Evolutionary conservation across 1,139 yeast species (phyloP).

Genomic region (Lodderomyces margitis): DNA sequence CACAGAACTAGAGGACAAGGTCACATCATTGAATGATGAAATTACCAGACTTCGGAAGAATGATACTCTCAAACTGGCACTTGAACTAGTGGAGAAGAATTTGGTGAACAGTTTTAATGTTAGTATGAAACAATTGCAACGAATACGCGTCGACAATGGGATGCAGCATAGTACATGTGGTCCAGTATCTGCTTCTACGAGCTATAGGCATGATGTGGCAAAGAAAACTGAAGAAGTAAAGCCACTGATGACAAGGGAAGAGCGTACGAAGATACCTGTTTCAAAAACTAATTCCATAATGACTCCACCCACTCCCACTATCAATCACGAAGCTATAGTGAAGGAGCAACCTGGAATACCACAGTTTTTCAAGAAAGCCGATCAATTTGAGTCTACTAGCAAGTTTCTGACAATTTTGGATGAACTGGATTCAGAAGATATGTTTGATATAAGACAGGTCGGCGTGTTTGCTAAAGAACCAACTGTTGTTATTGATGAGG

Average conservation of each 20-base stretch:
- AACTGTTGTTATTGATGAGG: not conserved
- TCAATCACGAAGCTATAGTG: not conserved
- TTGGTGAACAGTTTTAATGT: constrained; percentile 45
- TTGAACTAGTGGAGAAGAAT: constrained; percentile 17
- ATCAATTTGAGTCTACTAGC: not conserved
- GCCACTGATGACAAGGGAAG: not conserved
- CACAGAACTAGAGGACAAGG: constrained; percentile 48
- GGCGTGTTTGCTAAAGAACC: constrained; percentile 1
- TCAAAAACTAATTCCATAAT: not conserved
- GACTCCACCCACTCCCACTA: not conserved
- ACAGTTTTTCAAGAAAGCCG: constrained; percentile 7
- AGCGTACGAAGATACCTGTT: not conserved
- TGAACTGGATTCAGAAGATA: constrained; percentile 9
- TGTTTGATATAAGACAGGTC: constrained; percentile 1
- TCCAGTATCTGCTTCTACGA: not conserved
- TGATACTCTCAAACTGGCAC: not conserved
- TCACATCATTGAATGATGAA: constrained; percentile 47
- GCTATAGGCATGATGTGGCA: not conserved
- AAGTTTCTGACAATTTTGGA: constrained; percentile 10
- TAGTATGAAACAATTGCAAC: constrained; percentile 24
- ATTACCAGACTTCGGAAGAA: constrained; percentile 34
- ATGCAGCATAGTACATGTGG: constrained; percentile 16
- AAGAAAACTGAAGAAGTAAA: not conserved
- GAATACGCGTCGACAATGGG: constrained; percentile 18
- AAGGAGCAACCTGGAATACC: constrained; percentile 5